Conservation (phyloP, 768 basidiomycete species). For the Coprinellus aureogranulatus region DNA sequence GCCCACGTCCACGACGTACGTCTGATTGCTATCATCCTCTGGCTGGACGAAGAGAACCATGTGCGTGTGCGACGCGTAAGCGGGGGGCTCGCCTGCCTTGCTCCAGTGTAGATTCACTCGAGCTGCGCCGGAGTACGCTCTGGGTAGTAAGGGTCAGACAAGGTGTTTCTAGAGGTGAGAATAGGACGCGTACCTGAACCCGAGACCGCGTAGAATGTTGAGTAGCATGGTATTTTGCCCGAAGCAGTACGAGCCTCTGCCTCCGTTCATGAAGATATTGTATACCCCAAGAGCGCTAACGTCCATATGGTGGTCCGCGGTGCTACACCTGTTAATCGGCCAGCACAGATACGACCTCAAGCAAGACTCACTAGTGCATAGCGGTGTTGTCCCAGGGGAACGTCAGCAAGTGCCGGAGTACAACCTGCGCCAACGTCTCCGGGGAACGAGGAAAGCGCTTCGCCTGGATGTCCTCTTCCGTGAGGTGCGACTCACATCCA, state of each 20-base stretch:
- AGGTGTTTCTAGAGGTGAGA: not conserved
- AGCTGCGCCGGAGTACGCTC: constrained; percentile 25
- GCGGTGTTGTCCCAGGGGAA: constrained; percentile 38
- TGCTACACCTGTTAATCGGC: constrained; percentile 9
- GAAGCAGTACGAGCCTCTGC: constrained; percentile 28
- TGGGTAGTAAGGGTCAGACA: constrained; percentile 5
- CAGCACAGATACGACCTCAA: not conserved
- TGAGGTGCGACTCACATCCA: not conserved
- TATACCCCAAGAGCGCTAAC: constrained; percentile 22
- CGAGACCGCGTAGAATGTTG: constrained; percentile 26
- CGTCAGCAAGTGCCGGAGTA: constrained; percentile 27
- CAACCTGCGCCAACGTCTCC: constrained; percentile 25
- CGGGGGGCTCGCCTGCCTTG: not conserved
- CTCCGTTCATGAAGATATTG: constrained; percentile 19
- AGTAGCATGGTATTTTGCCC: constrained; percentile 26
- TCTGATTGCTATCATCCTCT: constrained; percentile 19
- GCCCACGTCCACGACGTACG: constrained; percentile 31
- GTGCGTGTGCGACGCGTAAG: constrained; percentile 19
- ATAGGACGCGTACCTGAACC: constrained; percentile 21
- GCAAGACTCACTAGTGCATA: constrained; percentile 36
- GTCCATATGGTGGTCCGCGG: constrained; percentile 24
- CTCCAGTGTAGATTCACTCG: constrained; percentile 21
- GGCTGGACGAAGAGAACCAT: constrained; percentile 33
- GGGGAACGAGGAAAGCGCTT: constrained; percentile 22
- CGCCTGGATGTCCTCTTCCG: not conserved